These are phyloP conservation scores for Coniferiporia weirii DNA, from an alignment of 1,284 basidiomycete genomes.

Conservation along the genomic window DNA sequence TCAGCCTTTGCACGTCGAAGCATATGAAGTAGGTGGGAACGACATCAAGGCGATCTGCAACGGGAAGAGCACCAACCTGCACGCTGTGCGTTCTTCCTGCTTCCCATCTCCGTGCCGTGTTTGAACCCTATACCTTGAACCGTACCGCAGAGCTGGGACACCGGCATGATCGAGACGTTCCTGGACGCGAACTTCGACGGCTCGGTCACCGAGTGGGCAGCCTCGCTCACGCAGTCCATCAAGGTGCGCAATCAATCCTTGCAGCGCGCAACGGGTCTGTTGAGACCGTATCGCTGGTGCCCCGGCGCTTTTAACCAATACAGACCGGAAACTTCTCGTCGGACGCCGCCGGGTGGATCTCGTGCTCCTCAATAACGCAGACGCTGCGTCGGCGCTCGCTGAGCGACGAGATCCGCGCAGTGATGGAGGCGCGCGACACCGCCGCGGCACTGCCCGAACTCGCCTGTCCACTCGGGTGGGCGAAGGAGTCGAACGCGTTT, in stretches of 20 bases:
- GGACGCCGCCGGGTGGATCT: constrained; percentile 38
- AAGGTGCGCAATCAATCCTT: constrained; percentile 27
- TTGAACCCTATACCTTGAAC: neutral
- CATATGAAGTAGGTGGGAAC: constrained; percentile 38
- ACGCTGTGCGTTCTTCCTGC: constrained; percentile 34
- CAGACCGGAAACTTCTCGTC: constrained; percentile 39
- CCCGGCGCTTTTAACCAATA: neutral
- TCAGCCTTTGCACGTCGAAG: constrained; percentile 47
- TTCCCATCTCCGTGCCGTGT: neutral
- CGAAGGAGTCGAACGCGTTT: constrained; percentile 43
- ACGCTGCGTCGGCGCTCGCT: constrained; percentile 26
- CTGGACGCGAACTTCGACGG: constrained; percentile 36
- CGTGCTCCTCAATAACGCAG: constrained; percentile 39
- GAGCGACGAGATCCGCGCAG: constrained; percentile 31
- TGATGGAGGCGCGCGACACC: constrained; percentile 21
- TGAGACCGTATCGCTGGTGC: neutral
- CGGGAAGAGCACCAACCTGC: constrained; percentile 42
- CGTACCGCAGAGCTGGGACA: constrained; percentile 27
- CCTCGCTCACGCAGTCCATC: constrained; percentile 38
- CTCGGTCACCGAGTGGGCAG: constrained; percentile 38
- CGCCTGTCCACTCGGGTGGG: constrained; percentile 47
- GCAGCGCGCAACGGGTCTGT: neutral
- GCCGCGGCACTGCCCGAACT: constrained; percentile 33
- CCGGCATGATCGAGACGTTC: constrained; percentile 42
- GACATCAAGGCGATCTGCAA: constrained; percentile 35